These are phyloP conservation scores for Pezicula rhizophila DNA, from an alignment of 2,329 filamentous ascomycete genomes.

Conservation along the genomic window DNA sequence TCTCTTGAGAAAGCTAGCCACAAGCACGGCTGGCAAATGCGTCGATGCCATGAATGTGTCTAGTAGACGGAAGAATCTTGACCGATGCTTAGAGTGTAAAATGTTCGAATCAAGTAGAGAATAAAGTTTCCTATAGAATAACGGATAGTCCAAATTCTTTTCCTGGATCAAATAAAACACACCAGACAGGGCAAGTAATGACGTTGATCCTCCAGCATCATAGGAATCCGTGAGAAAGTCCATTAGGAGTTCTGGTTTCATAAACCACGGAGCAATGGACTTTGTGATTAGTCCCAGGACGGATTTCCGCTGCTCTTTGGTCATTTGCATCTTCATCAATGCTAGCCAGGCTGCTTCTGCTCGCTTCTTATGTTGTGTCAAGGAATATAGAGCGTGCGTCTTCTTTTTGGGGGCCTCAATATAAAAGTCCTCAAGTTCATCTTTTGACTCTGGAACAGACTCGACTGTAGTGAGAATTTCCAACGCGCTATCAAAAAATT, in stretches of 20 bases:
- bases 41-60: constrained; percentile 87
- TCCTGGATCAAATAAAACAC: constrained; percentile 92
- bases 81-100: constrained; percentile 89
- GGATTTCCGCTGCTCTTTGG: constrained; percentile 69
- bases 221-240: constrained; percentile 97
- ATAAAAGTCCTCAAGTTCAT: constrained; percentile 66
- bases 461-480: constrained; percentile 62
- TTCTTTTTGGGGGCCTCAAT: constrained; percentile 58
- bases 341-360: constrained; percentile 85
- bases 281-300: constrained; percentile 70
- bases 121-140: constrained; percentile 91
- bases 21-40: constrained; percentile 82
- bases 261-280: constrained; percentile 84
- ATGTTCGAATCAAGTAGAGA: constrained; percentile 80
- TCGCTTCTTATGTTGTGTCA: constrained; percentile 67
- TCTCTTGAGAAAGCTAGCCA: constrained; percentile 96
- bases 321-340: constrained; percentile 61
- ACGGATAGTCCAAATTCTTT: constrained; percentile 91
- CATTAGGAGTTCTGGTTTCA: constrained; percentile 80
- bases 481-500: constrained; percentile 50
- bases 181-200: constrained; percentile 82
- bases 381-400: constrained; percentile 58
- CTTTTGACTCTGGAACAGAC: constrained; percentile 59
- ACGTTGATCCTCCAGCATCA: constrained; percentile 77
- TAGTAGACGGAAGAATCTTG: constrained; percentile 84